Conservation (phyloP, 768 basidiomycete species). For the Hericium alpestre region DNA sequence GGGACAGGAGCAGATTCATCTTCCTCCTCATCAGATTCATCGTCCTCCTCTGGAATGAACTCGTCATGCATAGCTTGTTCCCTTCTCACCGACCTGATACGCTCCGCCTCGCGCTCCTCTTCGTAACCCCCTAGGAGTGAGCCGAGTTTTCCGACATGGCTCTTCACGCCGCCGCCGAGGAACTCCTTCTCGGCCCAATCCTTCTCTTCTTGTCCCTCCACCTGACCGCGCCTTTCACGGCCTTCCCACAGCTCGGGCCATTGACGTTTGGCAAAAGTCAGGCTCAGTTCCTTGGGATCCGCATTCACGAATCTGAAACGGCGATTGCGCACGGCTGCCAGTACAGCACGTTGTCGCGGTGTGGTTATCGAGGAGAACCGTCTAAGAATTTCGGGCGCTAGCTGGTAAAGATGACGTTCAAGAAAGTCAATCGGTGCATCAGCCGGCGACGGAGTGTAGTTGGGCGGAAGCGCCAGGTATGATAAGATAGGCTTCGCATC, state of each 20-base stretch:
- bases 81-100: slow-evolving; percentile 37
- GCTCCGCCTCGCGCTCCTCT: slow-evolving; percentile 65
- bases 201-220: slow-evolving; percentile 55
- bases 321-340: slow-evolving; percentile 62
- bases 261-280: slow-evolving; percentile 37
- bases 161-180: slow-evolving; percentile 37
- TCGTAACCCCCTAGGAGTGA: slow-evolving; percentile 60
- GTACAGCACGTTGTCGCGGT: slow-evolving; percentile 54
- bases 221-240: slow-evolving; percentile 33
- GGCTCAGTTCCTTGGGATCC: slow-evolving; percentile 44
- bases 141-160: slow-evolving; percentile 63
- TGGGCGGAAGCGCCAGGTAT: slow-evolving; percentile 47
- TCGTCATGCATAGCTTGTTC: slow-evolving; percentile 29
- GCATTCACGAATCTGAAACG: slow-evolving; percentile 51
- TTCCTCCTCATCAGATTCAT: slow-evolving; percentile 39
- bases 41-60: slow-evolving; percentile 63
- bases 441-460: slow-evolving; percentile 52
- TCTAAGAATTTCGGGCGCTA: slow-evolving; percentile 55
- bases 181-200: slow-evolving; percentile 59
- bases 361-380: slow-evolving; percentile 33
- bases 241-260: slow-evolving; percentile 70
- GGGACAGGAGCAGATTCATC: slow-evolving; percentile 9
- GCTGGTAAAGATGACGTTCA: slow-evolving; percentile 39
- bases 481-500: slow-evolving; percentile 23
- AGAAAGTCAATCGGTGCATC: slow-evolving; percentile 56